A percentile compares a stretch with the other conserved stretches of the same genome.
phyloP scores from a whole-genome alignment of 805 yeast species.

The Kodamaea lidongshanica region DNA sequence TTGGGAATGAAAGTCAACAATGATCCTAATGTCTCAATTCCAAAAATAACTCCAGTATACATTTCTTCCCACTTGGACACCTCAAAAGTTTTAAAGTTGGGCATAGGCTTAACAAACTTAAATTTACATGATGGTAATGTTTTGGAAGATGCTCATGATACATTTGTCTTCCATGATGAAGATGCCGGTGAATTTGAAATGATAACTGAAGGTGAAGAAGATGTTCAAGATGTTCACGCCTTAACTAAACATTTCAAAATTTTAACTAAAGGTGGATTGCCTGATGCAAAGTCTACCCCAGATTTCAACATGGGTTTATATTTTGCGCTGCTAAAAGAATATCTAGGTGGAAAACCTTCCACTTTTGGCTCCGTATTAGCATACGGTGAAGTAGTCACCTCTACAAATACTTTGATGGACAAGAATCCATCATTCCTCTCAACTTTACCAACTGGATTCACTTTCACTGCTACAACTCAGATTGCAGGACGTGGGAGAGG shows the following conservation, averaged over 20 bases:
- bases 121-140: slow-evolving; percentile 24
- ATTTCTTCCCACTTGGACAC: slow-evolving; percentile 39
- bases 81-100: slow-evolving; percentile 25
- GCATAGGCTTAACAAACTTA: slow-evolving; percentile 36
- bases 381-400: slow-evolving; percentile 86
- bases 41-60: slow-evolving; percentile 63
- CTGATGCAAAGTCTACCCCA: slow-evolving; percentile 56
- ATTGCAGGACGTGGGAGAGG: slow-evolving; percentile 92
- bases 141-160: slow-evolving; percentile 52
- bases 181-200: slow-evolving; percentile 24
- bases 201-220: slow-evolving; percentile 4
- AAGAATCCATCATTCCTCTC: slow-evolving; percentile 56
- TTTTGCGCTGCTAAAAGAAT: slow-evolving; percentile 37
- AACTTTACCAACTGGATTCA: slow-evolving; percentile 63
- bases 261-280: slow-evolving; percentile 36
- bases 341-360: slow-evolving; percentile 17
- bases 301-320: slow-evolving; percentile 62
- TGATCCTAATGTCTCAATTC: slow-evolving; percentile 41
- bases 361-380: slow-evolving; percentile 57
- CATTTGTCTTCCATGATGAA: slow-evolving; percentile 44
- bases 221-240: slow-evolving; percentile 46
- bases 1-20: slow-evolving; percentile 68
- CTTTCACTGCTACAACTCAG: slow-evolving; percentile 73
- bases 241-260: slow-evolving; percentile 51
- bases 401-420: slow-evolving; percentile 77